Evolutionary conservation across 108 stramenopile species (phyloP).

Genomic region (Chaetoceros muelleri): DNA sequence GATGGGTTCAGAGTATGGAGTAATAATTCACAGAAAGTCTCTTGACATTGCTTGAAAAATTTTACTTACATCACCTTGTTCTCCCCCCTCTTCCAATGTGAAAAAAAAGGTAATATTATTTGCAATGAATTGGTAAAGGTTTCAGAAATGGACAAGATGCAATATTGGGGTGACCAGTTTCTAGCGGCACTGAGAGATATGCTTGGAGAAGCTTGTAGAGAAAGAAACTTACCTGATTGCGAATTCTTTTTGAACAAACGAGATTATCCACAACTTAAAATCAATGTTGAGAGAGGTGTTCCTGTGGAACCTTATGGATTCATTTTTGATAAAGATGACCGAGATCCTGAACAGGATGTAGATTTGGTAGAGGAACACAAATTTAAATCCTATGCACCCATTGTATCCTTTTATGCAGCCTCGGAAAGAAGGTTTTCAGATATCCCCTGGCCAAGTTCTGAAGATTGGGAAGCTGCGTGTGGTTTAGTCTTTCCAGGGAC

Average conservation of each 20-base stretch:
- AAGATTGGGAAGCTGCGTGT: conserved; percentile 99
- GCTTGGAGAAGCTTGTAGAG: conserved; percentile 85
- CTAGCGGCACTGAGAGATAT: conserved; percentile 91
- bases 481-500: conserved; percentile 81
- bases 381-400: conserved; percentile 90
- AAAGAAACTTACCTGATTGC: conserved; percentile 89
- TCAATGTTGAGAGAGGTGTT: conserved; percentile 60
- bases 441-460: conserved; percentile 97
- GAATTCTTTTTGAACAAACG: conserved; percentile 99
- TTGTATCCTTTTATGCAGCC: conserved; percentile 93
- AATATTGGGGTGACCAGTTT: conserved; percentile 98
- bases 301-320: conserved; percentile 99
- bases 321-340: conserved; percentile 94
- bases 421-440: conserved; percentile 86
- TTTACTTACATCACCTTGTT: no score
- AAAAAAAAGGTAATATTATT: conserved; percentile 99
- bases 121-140: conserved; percentile 90
- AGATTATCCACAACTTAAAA: conserved; percentile 98
- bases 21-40: no score
- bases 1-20: no score
- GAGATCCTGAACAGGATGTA: conserved; percentile 90
- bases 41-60: no score
- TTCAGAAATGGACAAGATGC: conserved; percentile 56
- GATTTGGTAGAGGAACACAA: conserved; percentile 69
- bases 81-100: no score